Evolutionary conservation across 768 basidiomycete genomes (phyloP), one percentile per base, ranked within the genome.

Genomic region (Podaxis sp.): DNA sequence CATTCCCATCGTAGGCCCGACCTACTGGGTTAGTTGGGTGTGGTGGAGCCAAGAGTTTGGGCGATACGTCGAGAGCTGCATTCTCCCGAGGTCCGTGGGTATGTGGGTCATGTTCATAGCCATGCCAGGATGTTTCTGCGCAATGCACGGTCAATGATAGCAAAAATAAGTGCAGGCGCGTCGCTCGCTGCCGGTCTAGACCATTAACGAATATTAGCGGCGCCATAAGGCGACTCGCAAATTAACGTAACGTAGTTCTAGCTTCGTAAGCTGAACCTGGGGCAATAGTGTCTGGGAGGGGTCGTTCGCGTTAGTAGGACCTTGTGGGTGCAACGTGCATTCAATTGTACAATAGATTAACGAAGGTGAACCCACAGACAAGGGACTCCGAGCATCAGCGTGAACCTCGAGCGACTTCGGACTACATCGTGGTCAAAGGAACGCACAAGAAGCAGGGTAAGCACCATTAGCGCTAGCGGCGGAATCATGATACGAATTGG

Each of bases 251-350:
- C 2, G 52, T 36, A 54, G 19, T 30, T 30, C 51, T 54, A 28
- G 26, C 49, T 26, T 19, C 9, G 49, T 28, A 12, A 13, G 3
- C 22, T 11, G 49, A 13, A 28, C 15, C 49, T 28, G 49, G 49
- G 11, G 11, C 26, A 26, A 51, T 28, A 24, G 12, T 24, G 19
- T 13, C 19, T 4, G 15, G 4, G 44, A n/a, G 8, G 9, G 19
- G 22, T 11, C 12, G 3, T 4, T 51, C n/a, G 49, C 24, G 49
- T 51, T 28, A 28, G 49, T 51, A 28, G 53, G 53, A 54, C 53
- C 36, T 54, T 33, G 53, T 56, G 54, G 54, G 54, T 56, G 33
- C 54, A 56, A 39, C 54, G 39, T 56, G 54, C 24, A 56, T 42
- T 56, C 38, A 39, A 22, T 39, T 28, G 33, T 19, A 19, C 44